Evolutionary conservation across 352 stramenopile genomes (phyloP), one percentile per base, ranked within the genome.

Genomic region (Pythium periplocum): DNA sequence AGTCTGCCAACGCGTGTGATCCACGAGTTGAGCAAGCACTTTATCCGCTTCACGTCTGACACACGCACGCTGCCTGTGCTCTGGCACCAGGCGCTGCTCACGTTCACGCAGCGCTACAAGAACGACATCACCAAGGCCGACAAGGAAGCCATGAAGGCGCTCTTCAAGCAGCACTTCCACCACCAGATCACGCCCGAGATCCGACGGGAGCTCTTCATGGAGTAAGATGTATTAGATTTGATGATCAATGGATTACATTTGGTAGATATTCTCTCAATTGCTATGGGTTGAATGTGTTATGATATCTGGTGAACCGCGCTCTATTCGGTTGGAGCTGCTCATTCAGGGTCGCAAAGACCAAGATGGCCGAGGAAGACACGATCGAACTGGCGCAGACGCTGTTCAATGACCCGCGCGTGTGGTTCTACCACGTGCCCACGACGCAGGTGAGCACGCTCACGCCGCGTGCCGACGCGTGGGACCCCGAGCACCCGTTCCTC

Each of bases 61-160:
- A 71, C 80, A 52, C 81, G 85, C 63, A 77, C 69, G 59, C 78
- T 99, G 44, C 97, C 97, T 4, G 96, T 99, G 45, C 69, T 99
- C 57, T 99, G 97, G 97, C 97, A 99, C 82, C 97, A 99, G 75
- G 95, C 91, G 37, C 73, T 99, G 51, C 78, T 99, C 31, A 87
- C 93, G 6, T 99, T 99, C 72, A 87, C 91, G 30, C 95, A 99
- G 76, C 85, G 97, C 1, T 99, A 99, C 87, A 99, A 99, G 73
- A 96, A 96, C 66, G 93, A 98, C 76, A 90, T 99, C 48, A 83
- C 92, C 4, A 87, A 95, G 60, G 83, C 93, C 55, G 83, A 98
- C 59, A 98, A 97, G 67, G 95, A 99, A 45, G 73, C 73, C 34
- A 86, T 99, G 67, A 96, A 97, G 63, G 70, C 90, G 53, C 73